phyloP scores from a whole-genome alignment of 2,329 filamentous ascomycete genomes.

The Colletotrichum cordylinicola region DNA sequence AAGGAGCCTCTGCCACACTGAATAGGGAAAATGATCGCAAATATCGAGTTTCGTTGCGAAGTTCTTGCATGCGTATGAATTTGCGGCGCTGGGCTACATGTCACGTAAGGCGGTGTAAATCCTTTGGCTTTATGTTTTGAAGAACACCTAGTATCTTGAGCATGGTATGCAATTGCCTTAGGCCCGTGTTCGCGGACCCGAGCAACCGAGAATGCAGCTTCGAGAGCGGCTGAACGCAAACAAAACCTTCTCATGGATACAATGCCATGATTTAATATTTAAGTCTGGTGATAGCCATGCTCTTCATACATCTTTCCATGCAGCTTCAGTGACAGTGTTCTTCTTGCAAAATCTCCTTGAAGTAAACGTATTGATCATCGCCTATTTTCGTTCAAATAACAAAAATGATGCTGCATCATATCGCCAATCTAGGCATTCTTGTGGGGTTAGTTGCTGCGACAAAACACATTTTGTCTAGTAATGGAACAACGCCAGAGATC shows the following conservation, averaged over 20 bases:
- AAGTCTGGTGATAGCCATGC: not conserved
- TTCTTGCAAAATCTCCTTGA: fast-evolving
- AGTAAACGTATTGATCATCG: fast-evolving
- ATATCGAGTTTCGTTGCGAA: not conserved
- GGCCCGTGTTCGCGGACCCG: not conserved
- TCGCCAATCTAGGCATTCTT: not conserved
- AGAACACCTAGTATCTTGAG: not conserved
- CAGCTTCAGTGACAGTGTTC: not conserved
- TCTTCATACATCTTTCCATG: not conserved
- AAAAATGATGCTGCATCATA: not conserved
- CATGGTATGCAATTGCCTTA: fast-evolving
- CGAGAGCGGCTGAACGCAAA: fast-evolving
- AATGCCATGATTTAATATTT: not conserved
- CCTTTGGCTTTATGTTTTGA: not conserved
- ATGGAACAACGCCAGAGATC: not conserved
- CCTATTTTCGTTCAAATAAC: fast-evolving
- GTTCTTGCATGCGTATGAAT: not conserved
- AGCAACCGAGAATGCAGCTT: not conserved
- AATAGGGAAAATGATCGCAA: fast-evolving
- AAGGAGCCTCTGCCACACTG: not conserved
- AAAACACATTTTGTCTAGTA: not conserved
- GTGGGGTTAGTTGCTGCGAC: not conserved
- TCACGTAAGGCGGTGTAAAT: not conserved
- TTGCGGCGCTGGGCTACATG: not conserved
- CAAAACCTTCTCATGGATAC: fast-evolving